These are phyloP conservation scores for Metarhizium anisopliae DNA, from an alignment of 2,329 filamentous ascomycete species.

Conservation along the genomic window DNA sequence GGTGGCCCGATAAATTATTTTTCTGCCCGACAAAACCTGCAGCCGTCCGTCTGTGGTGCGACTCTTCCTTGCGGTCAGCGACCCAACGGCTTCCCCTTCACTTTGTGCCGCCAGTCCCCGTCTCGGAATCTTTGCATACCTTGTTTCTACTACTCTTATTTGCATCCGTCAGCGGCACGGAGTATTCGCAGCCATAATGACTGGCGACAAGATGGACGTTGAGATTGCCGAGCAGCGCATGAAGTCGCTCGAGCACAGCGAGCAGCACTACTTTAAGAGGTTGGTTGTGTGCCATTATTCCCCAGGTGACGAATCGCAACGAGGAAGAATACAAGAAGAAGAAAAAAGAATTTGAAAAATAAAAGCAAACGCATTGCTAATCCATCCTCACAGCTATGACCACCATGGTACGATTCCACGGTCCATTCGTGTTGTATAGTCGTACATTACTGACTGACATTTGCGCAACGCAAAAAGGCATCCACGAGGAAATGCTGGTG, in stretches of 20 bases:
- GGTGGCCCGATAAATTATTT: slow-evolving; percentile 19
- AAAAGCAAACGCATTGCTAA: neutral
- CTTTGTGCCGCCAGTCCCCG: neutral
- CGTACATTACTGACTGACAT: slow-evolving; percentile 1
- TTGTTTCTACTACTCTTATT: neutral
- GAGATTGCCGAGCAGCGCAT: slow-evolving; percentile 54
- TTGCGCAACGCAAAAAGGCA: slow-evolving; percentile 47
- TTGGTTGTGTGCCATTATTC: slow-evolving; percentile 28
- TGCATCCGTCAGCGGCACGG: neutral
- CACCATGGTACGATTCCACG: slow-evolving; percentile 66
- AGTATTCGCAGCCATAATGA: slow-evolving; percentile 27
- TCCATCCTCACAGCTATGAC: slow-evolving; percentile 64
- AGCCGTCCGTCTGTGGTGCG: neutral
- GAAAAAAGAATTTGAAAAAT: no score
- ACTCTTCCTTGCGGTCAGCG: slow-evolving; percentile 4
- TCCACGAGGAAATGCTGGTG: slow-evolving; percentile 98
- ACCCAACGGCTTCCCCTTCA: slow-evolving; percentile 1
- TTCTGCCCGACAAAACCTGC: slow-evolving; percentile 21
- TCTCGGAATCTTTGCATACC: neutral
- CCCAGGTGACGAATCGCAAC: slow-evolving; percentile 1
- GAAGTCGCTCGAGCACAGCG: slow-evolving; percentile 77
- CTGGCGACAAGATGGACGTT: slow-evolving; percentile 47
- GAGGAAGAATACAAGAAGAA: neutral
- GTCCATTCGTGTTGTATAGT: neutral
- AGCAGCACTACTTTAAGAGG: slow-evolving; percentile 99